These are phyloP conservation scores for Betula pendula DNA, from an alignment of 306 rosid species.

Conservation along the genomic window DNA sequence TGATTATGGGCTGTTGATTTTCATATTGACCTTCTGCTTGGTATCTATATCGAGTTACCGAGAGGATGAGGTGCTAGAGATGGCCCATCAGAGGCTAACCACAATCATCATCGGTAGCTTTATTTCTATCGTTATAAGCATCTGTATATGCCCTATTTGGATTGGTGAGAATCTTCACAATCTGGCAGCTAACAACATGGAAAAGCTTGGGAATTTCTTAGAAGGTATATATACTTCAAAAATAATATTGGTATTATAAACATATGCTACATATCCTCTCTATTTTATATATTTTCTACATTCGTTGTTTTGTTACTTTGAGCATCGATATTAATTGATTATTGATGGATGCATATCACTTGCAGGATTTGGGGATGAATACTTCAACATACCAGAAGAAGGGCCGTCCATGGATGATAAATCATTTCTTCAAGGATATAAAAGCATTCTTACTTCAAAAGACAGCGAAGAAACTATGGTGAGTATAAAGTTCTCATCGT, in stretches of 20 bases:
- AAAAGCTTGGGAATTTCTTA: constrained; percentile 39
- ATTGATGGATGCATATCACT: no score
- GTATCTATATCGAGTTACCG: constrained; percentile 26
- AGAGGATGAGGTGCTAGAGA: constrained; percentile 24
- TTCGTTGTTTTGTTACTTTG: no score
- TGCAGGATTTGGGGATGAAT: constrained; percentile 46
- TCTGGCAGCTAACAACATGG: not conserved
- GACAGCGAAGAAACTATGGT: constrained; percentile 50
- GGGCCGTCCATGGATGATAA: constrained; percentile 21
- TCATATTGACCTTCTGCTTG: constrained; percentile 34
- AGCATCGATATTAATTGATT: no score
- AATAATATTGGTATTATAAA: no score
- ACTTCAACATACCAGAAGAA: constrained; percentile 30
- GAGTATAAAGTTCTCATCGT: constrained; percentile 9
- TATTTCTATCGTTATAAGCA: constrained; percentile 27
- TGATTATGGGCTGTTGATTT: constrained; percentile 41
- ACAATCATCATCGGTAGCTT: constrained; percentile 39
- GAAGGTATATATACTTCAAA: constrained; percentile 29
- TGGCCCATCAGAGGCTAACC: constrained; percentile 32
- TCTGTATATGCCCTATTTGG: constrained; percentile 51
- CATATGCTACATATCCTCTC: no score
- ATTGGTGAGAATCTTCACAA: constrained; percentile 52
- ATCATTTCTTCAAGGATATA: constrained; percentile 44
- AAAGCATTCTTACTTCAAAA: constrained; percentile 53
- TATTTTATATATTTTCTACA: no score